Conservation (phyloP, 345 rosid species). For the Brassica nigra region DNA sequence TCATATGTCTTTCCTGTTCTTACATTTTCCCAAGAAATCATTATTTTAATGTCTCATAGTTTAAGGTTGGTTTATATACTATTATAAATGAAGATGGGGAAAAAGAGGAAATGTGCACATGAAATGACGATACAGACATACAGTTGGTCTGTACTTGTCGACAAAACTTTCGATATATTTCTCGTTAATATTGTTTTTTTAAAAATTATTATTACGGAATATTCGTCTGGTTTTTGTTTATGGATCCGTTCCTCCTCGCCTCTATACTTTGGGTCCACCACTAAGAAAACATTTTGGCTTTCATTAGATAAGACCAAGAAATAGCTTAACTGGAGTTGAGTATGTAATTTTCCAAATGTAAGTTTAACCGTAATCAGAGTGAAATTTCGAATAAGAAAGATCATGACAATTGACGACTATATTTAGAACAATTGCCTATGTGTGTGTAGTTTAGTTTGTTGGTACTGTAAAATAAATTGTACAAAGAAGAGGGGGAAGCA, state of each 20-base stretch:
- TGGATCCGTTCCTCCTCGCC: background rate
- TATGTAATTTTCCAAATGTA: background rate
- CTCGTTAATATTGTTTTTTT: background rate
- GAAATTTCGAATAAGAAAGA: background rate
- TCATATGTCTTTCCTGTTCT: background rate
- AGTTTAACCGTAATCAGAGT: background rate
- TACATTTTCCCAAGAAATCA: background rate
- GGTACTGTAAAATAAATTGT: background rate
- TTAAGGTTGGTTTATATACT: slow-evolving; percentile 1
- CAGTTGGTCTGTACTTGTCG: slow-evolving; percentile 33
- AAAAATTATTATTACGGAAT: background rate
- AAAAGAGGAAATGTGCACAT: slow-evolving; percentile 24
- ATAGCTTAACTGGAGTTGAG: background rate
- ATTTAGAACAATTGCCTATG: background rate
- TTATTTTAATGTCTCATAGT: slow-evolving; percentile 16
- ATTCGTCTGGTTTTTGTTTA: background rate
- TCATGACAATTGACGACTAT: background rate
- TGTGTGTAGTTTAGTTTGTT: background rate
- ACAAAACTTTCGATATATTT: background rate
- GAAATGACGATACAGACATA: slow-evolving; percentile 27
- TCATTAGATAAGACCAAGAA: slow-evolving; percentile 13
- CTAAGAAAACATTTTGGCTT: slow-evolving; percentile 11
- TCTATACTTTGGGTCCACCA: slow-evolving; percentile 16
- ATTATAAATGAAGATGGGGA: background rate
- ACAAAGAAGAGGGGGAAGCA: background rate